Evolutionary conservation across 805 yeast species (phyloP), one percentile per base, ranked within the genome.

Genomic region (Candida chauliodis): DNA sequence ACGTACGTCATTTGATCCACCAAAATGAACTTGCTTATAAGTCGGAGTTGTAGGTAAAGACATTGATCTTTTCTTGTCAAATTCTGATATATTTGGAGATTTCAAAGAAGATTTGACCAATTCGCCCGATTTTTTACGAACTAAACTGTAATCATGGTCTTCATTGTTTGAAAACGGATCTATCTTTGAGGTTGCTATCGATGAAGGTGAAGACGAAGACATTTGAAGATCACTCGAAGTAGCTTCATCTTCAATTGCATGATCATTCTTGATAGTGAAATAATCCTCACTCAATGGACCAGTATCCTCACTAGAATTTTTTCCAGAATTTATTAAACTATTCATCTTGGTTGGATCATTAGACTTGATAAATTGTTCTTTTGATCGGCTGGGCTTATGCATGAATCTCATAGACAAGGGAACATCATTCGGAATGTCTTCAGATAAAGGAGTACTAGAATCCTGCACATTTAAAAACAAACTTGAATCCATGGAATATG

Each of bases 41-140:
- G 79, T 75, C 14, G 84, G 89, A 8, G 81, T 72, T 0, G 61
- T 41, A 2, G 74, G 74, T 24, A 68, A 55, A 13, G 71, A 63
- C 37, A 53, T 52, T 8, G 71, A 51, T 33, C 69, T 48, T 22
- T 52, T 48, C 25, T 49, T 50, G 34, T 45, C 44, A 30, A 64
- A 55, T 45, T 62, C 55, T 8, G 73, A 50, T 7, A 34, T 25
- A 2, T 39, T 21, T 44, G 71, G 65, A 18, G 73, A 66, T 52
- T 81, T 83, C 40, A 87, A 66, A 10, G 86, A 81, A 2, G 90
- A 78, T 53, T 85, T 85, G 31, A 87, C 83, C 30, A 84, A 64
- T 54, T 88, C 96, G n/a, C 95, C 96, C 1, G 88, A 78, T 58
- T 89, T 89, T 58, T 89, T 90, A 34, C 95, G 78, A 3, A 87